Base-by-base conservation (phyloP, 2,329 filamentous ascomycete species). In the Talaromyces sp. region DNA sequence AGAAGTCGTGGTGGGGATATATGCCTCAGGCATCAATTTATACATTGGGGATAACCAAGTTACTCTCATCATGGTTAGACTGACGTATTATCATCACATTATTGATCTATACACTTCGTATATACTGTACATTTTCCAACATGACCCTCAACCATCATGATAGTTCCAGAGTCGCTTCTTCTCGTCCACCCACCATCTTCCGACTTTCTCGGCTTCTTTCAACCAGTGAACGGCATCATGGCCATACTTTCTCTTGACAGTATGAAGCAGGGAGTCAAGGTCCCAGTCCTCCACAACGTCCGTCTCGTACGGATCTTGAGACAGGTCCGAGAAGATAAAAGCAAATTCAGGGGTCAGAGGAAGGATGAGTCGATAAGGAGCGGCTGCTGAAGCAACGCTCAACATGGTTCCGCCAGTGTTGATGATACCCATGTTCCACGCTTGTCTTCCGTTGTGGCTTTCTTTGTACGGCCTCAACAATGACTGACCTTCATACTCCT, bases 331-430 rank as follows among this genome's bases (percentile, higher is more conserved):
- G 69, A 81, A 80, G 37, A 70, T 66, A 66, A 72, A 78, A 33
- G 71, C 69, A 8, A 82, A 90, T 61, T 92, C 90, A 75, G 96
- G 91, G 72, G 91, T 86, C 71, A 94, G 88, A 5, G 91, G 88
- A 62, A 97, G 88, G 14, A 72, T 69, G 89, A 93, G 67, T 85
- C 83, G 66, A 96, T 85, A 76, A 47, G 76, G 81, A 92, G 92
- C 71, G 88, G 88, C 92, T 89, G 97, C 68, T 81, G 84, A n/a
- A 88, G 88, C 77, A 92, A 89, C 70, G 83, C 82, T 68, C 83
- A 85, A 77, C 90, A 89, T 72, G 8, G 74, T 72, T 24, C 75
- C 74, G 9, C 76, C 76, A 3, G 75, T 70, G 62, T 76, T 77
- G 65, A 77, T 76, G 27, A 76, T 70, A 13, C 70, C 72, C 65